phyloP scores from a whole-genome alignment of 1,139 yeast genomes.

The Chernovozyma aurita region DNA sequence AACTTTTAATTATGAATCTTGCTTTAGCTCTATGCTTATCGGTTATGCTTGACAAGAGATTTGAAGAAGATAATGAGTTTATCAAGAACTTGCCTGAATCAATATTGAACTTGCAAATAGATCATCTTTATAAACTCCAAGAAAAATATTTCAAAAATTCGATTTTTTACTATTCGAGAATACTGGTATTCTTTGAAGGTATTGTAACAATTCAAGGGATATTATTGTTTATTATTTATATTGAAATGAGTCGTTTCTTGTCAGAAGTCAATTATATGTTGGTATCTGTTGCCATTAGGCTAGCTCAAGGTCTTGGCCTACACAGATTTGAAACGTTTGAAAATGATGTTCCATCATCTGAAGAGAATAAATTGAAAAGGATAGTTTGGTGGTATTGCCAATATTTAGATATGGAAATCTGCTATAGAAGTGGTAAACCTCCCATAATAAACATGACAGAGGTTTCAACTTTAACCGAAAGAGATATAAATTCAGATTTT shows the following conservation, averaged over 20 bases:
- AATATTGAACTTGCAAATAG: neutral
- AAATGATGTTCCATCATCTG: conserved; percentile 8
- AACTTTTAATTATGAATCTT: conserved; percentile 12
- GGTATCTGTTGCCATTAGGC: conserved; percentile 19
- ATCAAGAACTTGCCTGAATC: neutral
- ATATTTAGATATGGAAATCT: conserved; percentile 19
- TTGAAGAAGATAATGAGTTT: neutral
- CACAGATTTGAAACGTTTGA: conserved; percentile 18
- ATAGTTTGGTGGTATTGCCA: conserved; percentile 20
- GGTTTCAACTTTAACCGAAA: conserved; percentile 21
- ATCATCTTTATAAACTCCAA: conserved; percentile 10
- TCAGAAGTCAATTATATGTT: conserved; percentile 18
- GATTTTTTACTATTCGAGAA: conserved; percentile 19
- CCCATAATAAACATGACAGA: conserved; percentile 17
- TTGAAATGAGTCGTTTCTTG: conserved; percentile 19
- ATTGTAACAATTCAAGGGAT: conserved; percentile 20
- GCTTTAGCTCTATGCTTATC: conserved; percentile 8
- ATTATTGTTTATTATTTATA: conserved; percentile 16
- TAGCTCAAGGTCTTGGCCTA: conserved; percentile 21
- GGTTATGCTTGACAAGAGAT: neutral
- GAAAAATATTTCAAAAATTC: conserved; percentile 15
- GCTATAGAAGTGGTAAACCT: conserved; percentile 20
- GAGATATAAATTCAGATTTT: conserved; percentile 2
- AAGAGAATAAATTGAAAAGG: conserved; percentile 9
- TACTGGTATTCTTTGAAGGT: conserved; percentile 21